phyloP scores from a whole-genome alignment of 2,329 filamentous ascomycete genomes.

The Alternaria gansuensis region DNA sequence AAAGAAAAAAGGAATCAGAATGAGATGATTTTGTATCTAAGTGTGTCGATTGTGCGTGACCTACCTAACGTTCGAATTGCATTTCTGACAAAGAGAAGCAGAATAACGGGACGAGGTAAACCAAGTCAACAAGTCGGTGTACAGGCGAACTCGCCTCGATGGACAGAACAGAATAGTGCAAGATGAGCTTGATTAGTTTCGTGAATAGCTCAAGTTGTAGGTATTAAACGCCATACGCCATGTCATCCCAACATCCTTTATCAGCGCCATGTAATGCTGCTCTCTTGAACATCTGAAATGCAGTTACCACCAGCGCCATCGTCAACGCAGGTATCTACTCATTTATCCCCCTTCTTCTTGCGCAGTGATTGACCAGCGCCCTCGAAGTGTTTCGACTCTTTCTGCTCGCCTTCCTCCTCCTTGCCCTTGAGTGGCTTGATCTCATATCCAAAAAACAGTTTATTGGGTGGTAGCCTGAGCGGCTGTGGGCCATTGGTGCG shows the following conservation, averaged over 20 bases:
- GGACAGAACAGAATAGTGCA: background rate
- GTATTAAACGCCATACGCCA: conserved; percentile 34
- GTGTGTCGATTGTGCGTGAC: no score
- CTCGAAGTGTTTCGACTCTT: conserved; percentile 72
- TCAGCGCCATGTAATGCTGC: conserved; percentile 42
- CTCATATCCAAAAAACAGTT: conserved; percentile 96
- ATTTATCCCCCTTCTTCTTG: conserved; percentile 72
- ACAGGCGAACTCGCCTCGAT: no score
- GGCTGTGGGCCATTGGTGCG: conserved; percentile 83
- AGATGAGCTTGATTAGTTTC: background rate
- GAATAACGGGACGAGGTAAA: background rate
- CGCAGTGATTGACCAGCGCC: conserved; percentile 84
- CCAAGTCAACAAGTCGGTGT: background rate
- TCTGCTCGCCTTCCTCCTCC: conserved; percentile 69
- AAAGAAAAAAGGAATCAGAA: background rate
- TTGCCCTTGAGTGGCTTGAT: conserved; percentile 86
- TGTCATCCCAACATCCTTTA: conserved; percentile 14
- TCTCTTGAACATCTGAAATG: background rate
- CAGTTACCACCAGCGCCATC: background rate
- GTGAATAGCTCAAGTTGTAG: conserved; percentile 13
- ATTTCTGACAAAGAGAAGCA: no score
- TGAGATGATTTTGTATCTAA: background rate
- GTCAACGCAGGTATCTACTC: background rate
- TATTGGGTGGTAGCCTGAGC: conserved; percentile 82
- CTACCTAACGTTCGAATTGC: background rate